phyloP scores from a whole-genome alignment of 2,329 filamentous ascomycete genomes.

The Ceratocystis cacaofunesta region DNA sequence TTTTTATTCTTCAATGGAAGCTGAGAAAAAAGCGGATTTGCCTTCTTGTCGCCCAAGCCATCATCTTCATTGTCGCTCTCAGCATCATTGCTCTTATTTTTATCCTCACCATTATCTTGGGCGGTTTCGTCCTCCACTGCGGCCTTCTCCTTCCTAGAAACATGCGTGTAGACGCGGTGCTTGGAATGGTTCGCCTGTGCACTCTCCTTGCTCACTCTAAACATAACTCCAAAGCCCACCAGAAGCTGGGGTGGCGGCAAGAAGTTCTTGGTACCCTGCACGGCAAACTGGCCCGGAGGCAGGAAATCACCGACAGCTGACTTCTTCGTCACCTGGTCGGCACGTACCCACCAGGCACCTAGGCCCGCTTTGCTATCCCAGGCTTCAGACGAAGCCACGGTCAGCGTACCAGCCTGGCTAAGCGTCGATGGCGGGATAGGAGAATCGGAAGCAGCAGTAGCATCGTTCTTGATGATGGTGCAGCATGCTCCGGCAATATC shows the following conservation, averaged over 20 bases:
- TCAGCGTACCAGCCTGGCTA: conserved; percentile 73
- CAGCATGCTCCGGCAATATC: conserved; percentile 71
- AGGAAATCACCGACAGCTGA: conserved; percentile 68
- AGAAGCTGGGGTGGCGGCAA: conserved; percentile 75
- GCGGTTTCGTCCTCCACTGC: conserved; percentile 20
- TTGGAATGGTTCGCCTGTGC: conserved; percentile 59
- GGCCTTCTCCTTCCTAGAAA: conserved; percentile 18
- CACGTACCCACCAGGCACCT: conserved; percentile 90
- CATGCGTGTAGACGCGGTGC: conserved; percentile 31
- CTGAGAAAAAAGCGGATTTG: conserved; percentile 8
- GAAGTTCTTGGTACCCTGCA: conserved; percentile 80
- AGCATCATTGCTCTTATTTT: neutral
- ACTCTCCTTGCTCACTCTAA: conserved; percentile 78
- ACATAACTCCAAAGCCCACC: conserved; percentile 76
- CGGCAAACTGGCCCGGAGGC: conserved; percentile 60
- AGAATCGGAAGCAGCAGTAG: conserved; percentile 56
- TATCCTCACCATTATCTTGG: neutral
- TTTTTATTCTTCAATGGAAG: neutral
- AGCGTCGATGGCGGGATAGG: conserved; percentile 85
- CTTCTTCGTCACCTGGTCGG: conserved; percentile 80
- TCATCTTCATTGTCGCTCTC: neutral
- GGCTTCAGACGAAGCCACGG: conserved; percentile 71
- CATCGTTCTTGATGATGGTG: conserved; percentile 83
- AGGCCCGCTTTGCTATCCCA: conserved; percentile 96
- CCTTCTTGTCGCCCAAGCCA: neutral